Evolutionary conservation across 2,329 filamentous ascomycete species (phyloP).

Genomic region (Xylariales sp.): DNA sequence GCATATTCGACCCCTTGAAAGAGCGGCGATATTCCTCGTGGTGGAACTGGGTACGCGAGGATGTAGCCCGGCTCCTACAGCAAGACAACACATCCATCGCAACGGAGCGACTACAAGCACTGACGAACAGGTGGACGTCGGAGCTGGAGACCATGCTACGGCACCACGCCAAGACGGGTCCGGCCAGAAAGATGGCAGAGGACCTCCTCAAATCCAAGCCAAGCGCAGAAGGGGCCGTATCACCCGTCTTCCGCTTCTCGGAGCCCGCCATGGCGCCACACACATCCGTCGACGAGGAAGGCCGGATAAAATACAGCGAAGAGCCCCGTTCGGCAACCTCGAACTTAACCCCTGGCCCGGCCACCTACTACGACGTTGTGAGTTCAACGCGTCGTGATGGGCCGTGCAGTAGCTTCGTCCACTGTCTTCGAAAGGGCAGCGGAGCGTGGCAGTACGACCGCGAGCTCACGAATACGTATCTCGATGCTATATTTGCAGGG

Average conservation of each 20-base stretch:
- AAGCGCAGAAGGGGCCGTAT: background rate
- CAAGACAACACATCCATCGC: conserved; percentile 13
- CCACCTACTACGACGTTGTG: conserved; percentile 31
- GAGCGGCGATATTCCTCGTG: conserved; percentile 96
- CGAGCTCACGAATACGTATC: conserved; percentile 92
- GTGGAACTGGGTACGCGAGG: conserved; percentile 99
- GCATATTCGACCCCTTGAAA: conserved; percentile 92
- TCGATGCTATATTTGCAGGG: conserved; percentile 89
- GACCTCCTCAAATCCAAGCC: conserved; percentile 28
- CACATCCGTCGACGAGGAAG: conserved; percentile 88
- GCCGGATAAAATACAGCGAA: conserved; percentile 92
- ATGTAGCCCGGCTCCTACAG: conserved; percentile 63
- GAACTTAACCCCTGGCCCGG: conserved; percentile 89
- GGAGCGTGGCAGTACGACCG: conserved; percentile 99
- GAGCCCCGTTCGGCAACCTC: conserved; percentile 86
- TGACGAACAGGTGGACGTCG: conserved; percentile 94
- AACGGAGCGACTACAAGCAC: conserved; percentile 61
- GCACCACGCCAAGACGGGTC: conserved; percentile 14
- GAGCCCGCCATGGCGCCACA: conserved; percentile 89
- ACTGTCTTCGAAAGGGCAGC: conserved; percentile 91
- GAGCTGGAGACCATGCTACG: conserved; percentile 57
- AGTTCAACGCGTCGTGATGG: conserved; percentile 23
- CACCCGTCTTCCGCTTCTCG: conserved; percentile 96
- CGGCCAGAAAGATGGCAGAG: conserved; percentile 16
- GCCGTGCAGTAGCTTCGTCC: conserved; percentile 89